Base-by-base conservation (phyloP, 495 filamentous ascomycete genomes). In the Penicillium canariense region DNA sequence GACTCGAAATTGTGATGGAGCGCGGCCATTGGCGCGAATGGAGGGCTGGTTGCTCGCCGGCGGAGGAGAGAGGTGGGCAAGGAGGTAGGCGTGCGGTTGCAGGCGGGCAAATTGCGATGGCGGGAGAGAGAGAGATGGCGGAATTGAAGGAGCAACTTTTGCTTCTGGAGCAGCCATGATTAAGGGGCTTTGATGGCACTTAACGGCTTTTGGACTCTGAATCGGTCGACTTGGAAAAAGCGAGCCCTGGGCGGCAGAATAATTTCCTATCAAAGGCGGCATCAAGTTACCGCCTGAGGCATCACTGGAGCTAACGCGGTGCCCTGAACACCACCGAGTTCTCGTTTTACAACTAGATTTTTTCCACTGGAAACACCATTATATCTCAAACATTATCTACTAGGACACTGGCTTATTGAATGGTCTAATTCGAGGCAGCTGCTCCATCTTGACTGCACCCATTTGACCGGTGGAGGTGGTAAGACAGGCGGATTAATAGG, bases 41-140 rank as follows among this genome's bases (percentile, higher is more conserved):
- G 84, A 73, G n/a, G 82, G 71, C 4, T 81, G 71, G 30, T 75
- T 73, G 53, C 74, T 73, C n/a, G 79, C 61, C 28, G 75, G 59
- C 23, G 81, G 64, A n/a, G 84, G 79, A 32, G 85, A 77, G 54
- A 98, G 87, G 64, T 91, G 91, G 26, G 89, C 87, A 66, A 91
- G 87, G 46, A 97, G 91, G 77, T 87, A 97, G 28, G 89, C 85
- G 57, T 86, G 83, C 7, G 94, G 94, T 52, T 91, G 86, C 68
- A 98, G 84, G 55, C 91, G 91, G 53, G 91, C 91, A 69, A 96
- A 96, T 63, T 89, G 88, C 27, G 83, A 81, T 40, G 87, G 86
- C 0, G 94, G 84, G 52, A 96, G 86, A 40, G 86, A 83, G 50
- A 92, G 80, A 7, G 77, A 70, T 14, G 77, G 75, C 17, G 68